These are phyloP conservation scores for Aegilops tauschii DNA, from an alignment of 176 grass and related monocot genomes.

Conservation along the genomic window DNA sequence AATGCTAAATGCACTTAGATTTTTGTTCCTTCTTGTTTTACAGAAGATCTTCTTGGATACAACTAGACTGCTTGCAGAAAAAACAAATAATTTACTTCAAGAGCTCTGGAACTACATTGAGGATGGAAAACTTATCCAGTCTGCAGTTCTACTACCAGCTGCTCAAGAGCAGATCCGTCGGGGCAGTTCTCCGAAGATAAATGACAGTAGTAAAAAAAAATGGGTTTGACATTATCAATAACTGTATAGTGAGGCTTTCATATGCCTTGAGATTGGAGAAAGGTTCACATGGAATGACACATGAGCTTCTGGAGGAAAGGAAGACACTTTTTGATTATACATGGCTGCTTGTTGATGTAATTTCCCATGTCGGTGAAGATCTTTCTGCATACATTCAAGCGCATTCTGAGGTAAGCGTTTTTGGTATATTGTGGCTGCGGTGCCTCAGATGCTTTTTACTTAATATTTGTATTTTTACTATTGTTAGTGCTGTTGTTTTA, in stretches of 20 bases:
- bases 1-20: neutral
- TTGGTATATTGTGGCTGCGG: neutral
- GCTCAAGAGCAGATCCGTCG: neutral
- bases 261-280: neutral
- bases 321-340: neutral
- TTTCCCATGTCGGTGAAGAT: slow-evolving; percentile 10
- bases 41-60: slow-evolving; percentile 4
- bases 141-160: neutral
- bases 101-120: neutral
- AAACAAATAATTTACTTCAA: neutral
- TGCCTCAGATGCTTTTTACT: neutral
- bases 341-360: neutral
- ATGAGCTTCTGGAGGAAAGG: neutral
- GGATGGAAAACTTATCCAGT: neutral
- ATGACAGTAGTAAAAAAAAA: neutral
- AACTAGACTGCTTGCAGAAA: neutral
- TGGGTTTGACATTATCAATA: neutral
- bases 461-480: neutral
- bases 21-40: neutral
- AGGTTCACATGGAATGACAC: neutral
- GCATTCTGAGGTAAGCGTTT: neutral
- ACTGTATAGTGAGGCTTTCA: neutral
- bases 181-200: neutral
- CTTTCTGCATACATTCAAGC: slow-evolving; percentile 16
- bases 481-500: neutral